Base-by-base conservation (phyloP, 306 rosid species). In the Quercus gilva region DNA sequence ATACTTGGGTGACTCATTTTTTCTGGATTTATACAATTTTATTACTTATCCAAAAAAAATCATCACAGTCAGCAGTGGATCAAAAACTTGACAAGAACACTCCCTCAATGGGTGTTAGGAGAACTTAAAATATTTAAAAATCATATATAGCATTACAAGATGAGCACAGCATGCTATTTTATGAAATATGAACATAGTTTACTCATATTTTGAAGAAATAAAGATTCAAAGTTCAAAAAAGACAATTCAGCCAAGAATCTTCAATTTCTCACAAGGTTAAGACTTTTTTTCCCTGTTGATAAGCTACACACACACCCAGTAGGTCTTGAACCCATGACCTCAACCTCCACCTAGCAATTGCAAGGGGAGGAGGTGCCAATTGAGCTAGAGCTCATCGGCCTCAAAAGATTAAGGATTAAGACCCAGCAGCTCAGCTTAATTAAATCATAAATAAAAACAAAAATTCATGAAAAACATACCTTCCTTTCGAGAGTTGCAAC, bases 401-500 rank as follows among this genome's bases (percentile, higher is more conserved):
- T 33, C 49, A 65, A 13, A 65, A 13, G 14, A 2, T 41, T 49
- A 49, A 12, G 53, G 5, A 25, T 4, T 56, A 28, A 64, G 26
- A 20, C 23, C 17, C 8, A 21, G 4, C 26, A 19, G 29, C 18
- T 20, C 14, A 21, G 4, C 26, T 25, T 5, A 52, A 81, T 53
- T 28, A 60, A 43, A n/a, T 71, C 55, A 6, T 13, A 71, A 43
- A 74, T 49, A 69, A 78, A 76, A 71, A 61, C 61, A 82, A 55
- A n/a, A 56, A 28, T 51, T 41, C 61, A 70, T 49, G 69, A 73
- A 74, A 69, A 74, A 74, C 57, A 28, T 82, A 93, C 99, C 99
- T 92, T 96, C 85, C 98, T 88, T 86, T 96, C 99, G 37, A 96
- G 81, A 73, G 86, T 87, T 84, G 98, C 79, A 84, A 92, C 96